Evolutionary conservation across 257 asterid genomes (phyloP).

Genomic region (Buddleja alternifolia): DNA sequence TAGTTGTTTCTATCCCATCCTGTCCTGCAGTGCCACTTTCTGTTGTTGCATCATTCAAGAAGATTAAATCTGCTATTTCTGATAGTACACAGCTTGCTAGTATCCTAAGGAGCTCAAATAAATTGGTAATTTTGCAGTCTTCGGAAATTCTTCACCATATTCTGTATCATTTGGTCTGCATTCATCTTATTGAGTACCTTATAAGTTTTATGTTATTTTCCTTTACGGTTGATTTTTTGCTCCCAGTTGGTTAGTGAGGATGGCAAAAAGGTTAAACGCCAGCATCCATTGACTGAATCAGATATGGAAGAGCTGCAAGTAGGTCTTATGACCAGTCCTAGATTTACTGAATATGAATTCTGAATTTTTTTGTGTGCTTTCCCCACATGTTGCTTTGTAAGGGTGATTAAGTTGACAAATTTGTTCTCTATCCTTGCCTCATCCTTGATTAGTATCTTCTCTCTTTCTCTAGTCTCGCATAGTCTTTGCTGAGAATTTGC

Average conservation of each 20-base stretch:
- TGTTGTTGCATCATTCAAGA: conserved; percentile 83
- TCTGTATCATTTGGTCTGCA: conserved; percentile 10
- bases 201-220: conserved; percentile 19
- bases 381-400: not conserved
- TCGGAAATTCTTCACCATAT: not conserved
- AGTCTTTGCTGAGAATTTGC: conserved; percentile 82
- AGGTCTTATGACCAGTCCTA: conserved; percentile 30
- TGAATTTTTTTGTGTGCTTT: conserved; percentile 1
- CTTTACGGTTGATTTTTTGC: conserved; percentile 22
- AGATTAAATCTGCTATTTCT: conserved; percentile 61
- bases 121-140: conserved; percentile 56
- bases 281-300: conserved; percentile 60
- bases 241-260: conserved; percentile 84
- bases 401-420: not conserved
- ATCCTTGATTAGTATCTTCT: conserved; percentile 20
- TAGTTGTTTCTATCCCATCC: conserved; percentile 19
- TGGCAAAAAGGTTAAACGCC: conserved; percentile 80
- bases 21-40: conserved; percentile 71
- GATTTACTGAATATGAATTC: conserved; percentile 17
- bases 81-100: conserved; percentile 67
- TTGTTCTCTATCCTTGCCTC: conserved; percentile 17
- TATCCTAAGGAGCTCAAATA: conserved; percentile 64
- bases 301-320: conserved; percentile 93
- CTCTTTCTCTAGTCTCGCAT: conserved; percentile 65
- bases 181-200: conserved; percentile 7